phyloP scores from a whole-genome alignment of 305 asterid species.

The Nicotiana rustica region DNA sequence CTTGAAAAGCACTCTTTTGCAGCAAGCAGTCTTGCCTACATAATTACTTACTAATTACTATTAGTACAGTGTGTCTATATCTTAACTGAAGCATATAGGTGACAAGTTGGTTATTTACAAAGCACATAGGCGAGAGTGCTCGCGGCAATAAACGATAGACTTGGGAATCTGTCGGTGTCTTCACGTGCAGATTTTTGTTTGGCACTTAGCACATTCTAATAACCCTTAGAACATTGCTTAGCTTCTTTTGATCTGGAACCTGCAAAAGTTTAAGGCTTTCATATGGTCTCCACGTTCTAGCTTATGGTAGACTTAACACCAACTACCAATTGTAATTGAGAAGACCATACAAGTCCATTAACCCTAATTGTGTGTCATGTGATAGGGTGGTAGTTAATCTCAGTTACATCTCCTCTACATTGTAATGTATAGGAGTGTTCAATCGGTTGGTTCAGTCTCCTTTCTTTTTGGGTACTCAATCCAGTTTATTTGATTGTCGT shows the following conservation, averaged over 20 bases:
- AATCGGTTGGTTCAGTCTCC: neutral
- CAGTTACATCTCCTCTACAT: neutral
- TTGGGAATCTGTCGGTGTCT: conserved; percentile 3
- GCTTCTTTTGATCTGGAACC: conserved; percentile 20
- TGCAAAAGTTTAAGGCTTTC: conserved; percentile 19
- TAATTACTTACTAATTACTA: neutral
- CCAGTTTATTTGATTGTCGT: conserved; percentile 24
- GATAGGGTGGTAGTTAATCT: neutral
- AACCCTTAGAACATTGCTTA: neutral
- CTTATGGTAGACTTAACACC: conserved; percentile 5
- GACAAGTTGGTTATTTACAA: neutral
- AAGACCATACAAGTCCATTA: neutral
- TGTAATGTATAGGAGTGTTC: neutral
- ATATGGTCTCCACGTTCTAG: neutral
- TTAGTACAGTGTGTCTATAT: neutral
- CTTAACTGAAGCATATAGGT: neutral
- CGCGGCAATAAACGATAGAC: neutral
- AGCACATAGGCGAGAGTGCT: neutral
- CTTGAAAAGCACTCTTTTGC: neutral
- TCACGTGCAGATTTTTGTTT: neutral
- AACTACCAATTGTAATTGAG: neutral
- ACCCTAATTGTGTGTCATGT: neutral
- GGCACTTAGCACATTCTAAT: neutral
- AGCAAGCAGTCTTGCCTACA: neutral
- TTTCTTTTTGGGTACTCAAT: neutral